These are phyloP conservation scores for Tanozyma kutaoensis DNA, from an alignment of 805 yeast genomes.

Conservation along the genomic window DNA sequence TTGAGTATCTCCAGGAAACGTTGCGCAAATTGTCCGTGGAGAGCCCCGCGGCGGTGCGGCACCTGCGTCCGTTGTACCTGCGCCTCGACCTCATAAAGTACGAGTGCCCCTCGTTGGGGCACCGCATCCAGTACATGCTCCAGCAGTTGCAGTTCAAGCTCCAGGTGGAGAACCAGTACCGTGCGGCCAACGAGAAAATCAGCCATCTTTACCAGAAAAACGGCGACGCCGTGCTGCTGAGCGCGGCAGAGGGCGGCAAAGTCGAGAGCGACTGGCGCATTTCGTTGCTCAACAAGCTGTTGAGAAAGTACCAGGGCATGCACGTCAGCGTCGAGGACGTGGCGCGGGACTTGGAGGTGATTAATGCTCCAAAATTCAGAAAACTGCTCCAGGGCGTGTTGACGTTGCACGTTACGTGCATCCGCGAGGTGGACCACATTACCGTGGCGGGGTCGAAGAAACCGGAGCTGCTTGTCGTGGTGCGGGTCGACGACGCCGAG, in stretches of 20 bases:
- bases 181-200: conserved; percentile 84
- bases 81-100: conserved; percentile 76
- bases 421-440: conserved; percentile 86
- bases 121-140: conserved; percentile 87
- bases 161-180: conserved; percentile 88
- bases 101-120: conserved; percentile 91
- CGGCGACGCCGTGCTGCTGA: conserved; percentile 76
- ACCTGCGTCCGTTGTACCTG: conserved; percentile 35
- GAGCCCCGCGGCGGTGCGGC: conserved; percentile 1
- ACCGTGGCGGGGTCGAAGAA: conserved; percentile 70
- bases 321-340: conserved; percentile 62
- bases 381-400: conserved; percentile 77
- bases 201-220: conserved; percentile 77
- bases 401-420: conserved; percentile 56
- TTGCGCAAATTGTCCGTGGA: conserved; percentile 13
- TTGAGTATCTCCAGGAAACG: conserved; percentile 75
- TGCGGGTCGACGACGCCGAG: conserved; percentile 83
- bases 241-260: conserved; percentile 82
- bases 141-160: conserved; percentile 90
- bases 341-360: conserved; percentile 49
- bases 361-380: conserved; percentile 60
- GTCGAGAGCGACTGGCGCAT: conserved; percentile 78
- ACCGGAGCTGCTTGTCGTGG: conserved; percentile 65
- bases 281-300: conserved; percentile 66
- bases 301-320: conserved; percentile 83